Evolutionary conservation across 2,329 filamentous ascomycete species (phyloP).

Genomic region (Rhexocercosporidium sp.): DNA sequence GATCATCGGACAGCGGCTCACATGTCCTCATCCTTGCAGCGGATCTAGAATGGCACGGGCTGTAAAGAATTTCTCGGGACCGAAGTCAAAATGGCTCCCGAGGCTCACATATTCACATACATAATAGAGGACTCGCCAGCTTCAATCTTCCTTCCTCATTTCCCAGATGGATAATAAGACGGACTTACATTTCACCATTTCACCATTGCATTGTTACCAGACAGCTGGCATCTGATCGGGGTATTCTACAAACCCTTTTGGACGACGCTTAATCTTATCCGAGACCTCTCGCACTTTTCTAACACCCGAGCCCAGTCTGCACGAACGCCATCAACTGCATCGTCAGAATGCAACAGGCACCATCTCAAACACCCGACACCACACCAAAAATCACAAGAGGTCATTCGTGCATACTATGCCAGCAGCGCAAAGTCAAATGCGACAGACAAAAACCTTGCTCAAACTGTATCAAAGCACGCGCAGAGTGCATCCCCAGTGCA

Average conservation of each 20-base stretch:
- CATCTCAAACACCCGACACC: not conserved
- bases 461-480: conserved; percentile 40
- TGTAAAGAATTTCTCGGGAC: not conserved
- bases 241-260: not conserved
- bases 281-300: conserved; percentile 6
- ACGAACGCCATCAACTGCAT: not conserved
- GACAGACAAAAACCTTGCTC: conserved; percentile 41
- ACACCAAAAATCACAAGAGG: conserved; percentile 25
- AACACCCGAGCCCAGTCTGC: not conserved
- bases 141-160: not conserved
- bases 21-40: not conserved
- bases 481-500: conserved; percentile 37
- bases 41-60: not conserved
- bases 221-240: not conserved
- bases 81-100: not conserved
- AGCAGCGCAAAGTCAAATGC: conserved; percentile 41
- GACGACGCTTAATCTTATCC: not conserved
- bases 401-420: conserved; percentile 38
- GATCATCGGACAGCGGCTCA: not conserved
- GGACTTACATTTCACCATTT: not conserved
- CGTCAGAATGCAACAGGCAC: conserved; percentile 2
- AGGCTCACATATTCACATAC: not conserved
- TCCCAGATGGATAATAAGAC: not conserved
- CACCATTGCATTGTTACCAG: too few species aligned
- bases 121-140: not conserved